phyloP scores from a whole-genome alignment of 768 basidiomycete species.

The Tulasnella sp. region DNA sequence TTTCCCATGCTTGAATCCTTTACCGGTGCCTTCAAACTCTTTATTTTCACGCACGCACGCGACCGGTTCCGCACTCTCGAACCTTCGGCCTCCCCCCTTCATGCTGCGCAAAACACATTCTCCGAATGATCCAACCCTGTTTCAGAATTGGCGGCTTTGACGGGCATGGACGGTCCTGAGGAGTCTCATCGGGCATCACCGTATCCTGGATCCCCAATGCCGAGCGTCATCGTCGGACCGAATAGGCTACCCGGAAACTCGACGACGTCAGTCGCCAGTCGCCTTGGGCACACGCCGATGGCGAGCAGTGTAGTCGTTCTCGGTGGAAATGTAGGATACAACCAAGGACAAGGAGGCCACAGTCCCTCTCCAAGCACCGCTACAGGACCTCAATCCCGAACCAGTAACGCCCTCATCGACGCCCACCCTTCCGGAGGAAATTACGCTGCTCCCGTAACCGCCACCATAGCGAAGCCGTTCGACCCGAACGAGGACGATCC shows the following conservation, averaged over 20 bases:
- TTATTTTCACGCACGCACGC: not conserved
- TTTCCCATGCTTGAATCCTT: not conserved
- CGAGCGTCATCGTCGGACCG: constrained; percentile 24
- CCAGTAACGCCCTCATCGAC: constrained; percentile 14
- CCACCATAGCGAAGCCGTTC: constrained; percentile 33
- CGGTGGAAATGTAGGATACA: constrained; percentile 4
- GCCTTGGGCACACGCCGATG: constrained; percentile 32
- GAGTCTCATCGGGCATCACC: not conserved
- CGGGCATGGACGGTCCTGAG: constrained; percentile 63
- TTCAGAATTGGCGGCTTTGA: constrained; percentile 86
- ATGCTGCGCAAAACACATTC: not conserved
- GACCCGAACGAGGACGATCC: constrained; percentile 85
- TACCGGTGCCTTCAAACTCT: not conserved
- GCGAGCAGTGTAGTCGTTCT: constrained; percentile 13
- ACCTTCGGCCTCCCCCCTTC: not conserved
- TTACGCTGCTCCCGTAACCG: not conserved
- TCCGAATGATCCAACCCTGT: not conserved
- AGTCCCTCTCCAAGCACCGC: constrained; percentile 27
- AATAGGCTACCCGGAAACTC: constrained; percentile 25
- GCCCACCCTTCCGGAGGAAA: not conserved
- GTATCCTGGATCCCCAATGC: constrained; percentile 26
- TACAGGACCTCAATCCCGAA: constrained; percentile 22
- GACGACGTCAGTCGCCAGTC: constrained; percentile 18
- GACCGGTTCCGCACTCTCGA: not conserved
- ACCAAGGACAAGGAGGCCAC: not conserved